A percentile compares a stretch with the other conserved stretches of the same genome.
phyloP scores from a whole-genome alignment of 1,284 basidiomycete species.

The Moesziomyces aphidis region DNA sequence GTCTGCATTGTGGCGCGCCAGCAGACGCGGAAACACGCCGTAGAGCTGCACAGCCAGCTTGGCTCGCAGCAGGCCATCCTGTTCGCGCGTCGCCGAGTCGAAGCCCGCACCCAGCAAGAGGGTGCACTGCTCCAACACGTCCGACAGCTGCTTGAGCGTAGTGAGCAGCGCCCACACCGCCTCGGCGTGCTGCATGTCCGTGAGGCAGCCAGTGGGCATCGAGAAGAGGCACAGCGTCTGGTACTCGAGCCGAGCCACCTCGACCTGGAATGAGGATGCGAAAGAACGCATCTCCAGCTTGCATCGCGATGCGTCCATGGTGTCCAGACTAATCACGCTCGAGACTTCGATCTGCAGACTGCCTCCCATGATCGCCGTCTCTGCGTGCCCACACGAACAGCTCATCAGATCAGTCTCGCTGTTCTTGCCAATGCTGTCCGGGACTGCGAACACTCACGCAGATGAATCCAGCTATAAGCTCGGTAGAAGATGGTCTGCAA shows the following conservation, averaged over 20 bases:
- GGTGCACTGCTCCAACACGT: constrained; percentile 6
- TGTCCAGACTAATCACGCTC: constrained; percentile 5
- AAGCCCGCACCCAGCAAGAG: constrained; percentile 1
- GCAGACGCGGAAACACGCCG: constrained; percentile 34
- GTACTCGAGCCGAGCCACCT: constrained; percentile 35
- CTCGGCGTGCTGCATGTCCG: constrained; percentile 16
- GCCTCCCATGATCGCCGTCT: constrained; percentile 27
- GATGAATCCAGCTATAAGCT: constrained; percentile 20
- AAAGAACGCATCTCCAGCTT: constrained; percentile 8
- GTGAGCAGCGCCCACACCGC: constrained; percentile 23
- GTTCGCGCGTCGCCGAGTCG: not conserved
- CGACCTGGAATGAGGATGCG: constrained; percentile 13
- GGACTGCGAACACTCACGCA: constrained; percentile 9
- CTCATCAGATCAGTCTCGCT: not conserved
- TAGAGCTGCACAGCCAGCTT: constrained; percentile 32
- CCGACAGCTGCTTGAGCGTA: constrained; percentile 20
- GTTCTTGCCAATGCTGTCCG: not conserved
- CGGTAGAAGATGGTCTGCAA: constrained; percentile 23
- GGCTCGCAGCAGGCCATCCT: constrained; percentile 18
- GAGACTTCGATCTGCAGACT: constrained; percentile 9
- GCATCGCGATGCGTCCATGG: constrained; percentile 9
- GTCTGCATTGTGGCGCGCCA: constrained; percentile 15
- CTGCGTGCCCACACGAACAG: not conserved
- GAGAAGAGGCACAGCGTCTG: constrained; percentile 20
- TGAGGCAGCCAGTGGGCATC: constrained; percentile 5